These are phyloP conservation scores for Penicillium sp. DNA, from an alignment of 2,329 filamentous ascomycete genomes.

Conservation along the genomic window DNA sequence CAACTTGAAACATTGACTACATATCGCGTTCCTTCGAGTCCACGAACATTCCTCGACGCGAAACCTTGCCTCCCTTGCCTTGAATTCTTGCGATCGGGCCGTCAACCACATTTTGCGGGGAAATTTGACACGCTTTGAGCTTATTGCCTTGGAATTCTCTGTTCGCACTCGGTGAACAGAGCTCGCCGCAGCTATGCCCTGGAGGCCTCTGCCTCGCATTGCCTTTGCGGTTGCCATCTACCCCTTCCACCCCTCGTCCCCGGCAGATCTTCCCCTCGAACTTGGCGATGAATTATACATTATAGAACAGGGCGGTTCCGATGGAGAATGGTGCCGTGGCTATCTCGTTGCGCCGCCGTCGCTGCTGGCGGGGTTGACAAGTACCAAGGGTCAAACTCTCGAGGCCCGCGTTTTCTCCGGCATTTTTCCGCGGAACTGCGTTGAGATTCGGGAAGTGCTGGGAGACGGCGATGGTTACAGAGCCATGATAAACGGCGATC, in stretches of 20 bases:
- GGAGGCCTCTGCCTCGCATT: conserved; percentile 93
- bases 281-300: conserved; percentile 98
- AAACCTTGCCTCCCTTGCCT: conserved; percentile 11
- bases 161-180: conserved; percentile 4
- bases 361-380: conserved; percentile 84
- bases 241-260: conserved; percentile 80
- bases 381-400: conserved; percentile 83
- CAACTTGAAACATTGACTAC: conserved; percentile 13
- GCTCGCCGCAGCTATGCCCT: conserved; percentile 65
- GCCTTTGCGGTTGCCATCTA: conserved; percentile 96
- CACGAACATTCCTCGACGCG: conserved; percentile 24
- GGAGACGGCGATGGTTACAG: conserved; percentile 59
- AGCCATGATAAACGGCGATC: conserved; percentile 32
- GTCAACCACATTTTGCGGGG: conserved; percentile 24
- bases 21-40: conserved; percentile 27
- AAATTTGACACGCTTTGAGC: conserved; percentile 19
- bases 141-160: conserved; percentile 1
- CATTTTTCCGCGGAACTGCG: conserved; percentile 91
- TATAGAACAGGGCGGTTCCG: conserved; percentile 82
- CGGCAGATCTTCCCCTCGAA: conserved; percentile 90
- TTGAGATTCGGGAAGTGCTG: conserved; percentile 88
- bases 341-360: conserved; percentile 94
- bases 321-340: conserved; percentile 89
- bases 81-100: conserved; percentile 17
- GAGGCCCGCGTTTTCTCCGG: conserved; percentile 97